phyloP scores from a whole-genome alignment of 768 basidiomycete species.

The Sarcodon sp. region DNA sequence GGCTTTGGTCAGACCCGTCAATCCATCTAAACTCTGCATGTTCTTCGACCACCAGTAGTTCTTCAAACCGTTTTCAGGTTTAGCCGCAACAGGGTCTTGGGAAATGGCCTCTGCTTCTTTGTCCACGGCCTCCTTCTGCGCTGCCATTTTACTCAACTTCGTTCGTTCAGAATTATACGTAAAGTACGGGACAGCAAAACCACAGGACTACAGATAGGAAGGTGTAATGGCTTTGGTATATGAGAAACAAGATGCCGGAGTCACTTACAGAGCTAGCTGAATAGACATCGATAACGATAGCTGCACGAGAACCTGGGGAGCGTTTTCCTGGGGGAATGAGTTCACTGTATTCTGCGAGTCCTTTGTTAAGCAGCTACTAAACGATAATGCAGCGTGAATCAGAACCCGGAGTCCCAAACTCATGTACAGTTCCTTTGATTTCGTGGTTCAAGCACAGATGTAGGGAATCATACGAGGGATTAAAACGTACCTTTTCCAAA shows the following conservation, averaged over 20 bases:
- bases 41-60: constrained; percentile 45
- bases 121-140: constrained; percentile 30
- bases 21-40: constrained; percentile 38
- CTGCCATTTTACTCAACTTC: constrained; percentile 32
- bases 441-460: not conserved
- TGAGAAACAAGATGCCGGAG: not conserved
- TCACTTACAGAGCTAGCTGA: constrained; percentile 34
- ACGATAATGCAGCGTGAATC: too few species aligned
- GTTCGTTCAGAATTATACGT: constrained; percentile 42
- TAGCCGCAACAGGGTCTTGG: not conserved
- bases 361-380: too few species aligned
- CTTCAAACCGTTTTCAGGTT: constrained; percentile 31
- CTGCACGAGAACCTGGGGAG: constrained; percentile 1
- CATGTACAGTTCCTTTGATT: not conserved
- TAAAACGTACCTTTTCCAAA: constrained; percentile 38
- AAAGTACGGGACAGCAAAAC: constrained; percentile 51
- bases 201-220: constrained; percentile 39
- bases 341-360: constrained; percentile 2
- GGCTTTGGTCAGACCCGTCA: constrained; percentile 31
- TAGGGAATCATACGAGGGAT: not conserved
- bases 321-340: constrained; percentile 4
- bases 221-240: constrained; percentile 6
- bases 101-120: constrained; percentile 6
- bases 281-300: constrained; percentile 30
- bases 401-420: constrained; percentile 1